Evolutionary conservation across 805 yeast species (phyloP).

Genomic region (Saccharomyces paradoxus): DNA sequence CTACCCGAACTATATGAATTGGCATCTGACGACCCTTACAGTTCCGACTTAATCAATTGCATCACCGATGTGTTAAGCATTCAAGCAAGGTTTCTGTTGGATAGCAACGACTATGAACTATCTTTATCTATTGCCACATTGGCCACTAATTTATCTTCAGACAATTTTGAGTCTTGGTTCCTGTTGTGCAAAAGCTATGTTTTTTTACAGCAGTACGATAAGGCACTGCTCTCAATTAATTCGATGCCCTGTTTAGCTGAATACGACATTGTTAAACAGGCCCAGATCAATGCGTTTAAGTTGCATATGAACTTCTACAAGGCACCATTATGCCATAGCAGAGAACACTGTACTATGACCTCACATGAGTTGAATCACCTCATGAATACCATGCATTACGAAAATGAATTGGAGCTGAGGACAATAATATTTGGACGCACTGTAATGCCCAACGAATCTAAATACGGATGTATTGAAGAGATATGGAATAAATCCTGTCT

Average conservation of each 20-base stretch:
- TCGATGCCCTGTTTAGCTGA: conserved; percentile 25
- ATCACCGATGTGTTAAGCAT: conserved; percentile 22
- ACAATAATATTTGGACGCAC: conserved; percentile 26
- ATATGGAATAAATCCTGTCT: conserved; percentile 23
- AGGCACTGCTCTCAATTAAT: conserved; percentile 25
- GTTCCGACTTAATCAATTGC: conserved; percentile 19
- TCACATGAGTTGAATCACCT: conserved; percentile 23
- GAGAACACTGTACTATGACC: conserved; percentile 10
- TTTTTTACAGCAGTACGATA: conserved; percentile 13
- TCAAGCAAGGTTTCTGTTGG: conserved; percentile 22
- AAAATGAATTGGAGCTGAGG: conserved; percentile 21
- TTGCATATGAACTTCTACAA: conserved; percentile 16
- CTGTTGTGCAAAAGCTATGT: conserved; percentile 23
- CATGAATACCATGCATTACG: conserved; percentile 14
- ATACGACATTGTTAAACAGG: conserved; percentile 18
- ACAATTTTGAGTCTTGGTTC: conserved; percentile 27
- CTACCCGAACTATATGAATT: conserved; percentile 14
- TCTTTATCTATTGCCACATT: conserved; percentile 22
- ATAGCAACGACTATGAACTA: conserved; percentile 18
- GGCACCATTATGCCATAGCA: conserved; percentile 18
- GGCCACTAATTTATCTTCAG: conserved; percentile 24
- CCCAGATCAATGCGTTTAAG: conserved; percentile 10
- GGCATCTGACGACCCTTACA: conserved; percentile 12
- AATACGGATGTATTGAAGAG: conserved; percentile 17
- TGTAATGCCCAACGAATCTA: conserved; percentile 24